Evolutionary conservation across 2,329 filamentous ascomycete species (phyloP).

Genomic region (Apiospora marii): DNA sequence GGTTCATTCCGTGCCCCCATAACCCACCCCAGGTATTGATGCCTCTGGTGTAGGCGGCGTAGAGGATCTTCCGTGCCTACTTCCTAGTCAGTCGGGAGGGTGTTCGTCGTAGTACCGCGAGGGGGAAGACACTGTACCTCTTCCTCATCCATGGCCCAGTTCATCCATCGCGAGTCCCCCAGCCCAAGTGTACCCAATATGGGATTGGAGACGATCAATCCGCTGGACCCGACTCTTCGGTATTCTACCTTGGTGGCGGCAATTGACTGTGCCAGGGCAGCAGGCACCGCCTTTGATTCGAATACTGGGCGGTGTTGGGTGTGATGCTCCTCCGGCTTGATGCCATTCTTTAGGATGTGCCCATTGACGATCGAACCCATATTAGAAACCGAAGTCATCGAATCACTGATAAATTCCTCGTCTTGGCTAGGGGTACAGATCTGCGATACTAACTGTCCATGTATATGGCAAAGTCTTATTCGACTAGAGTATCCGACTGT

Average conservation of each 20-base stretch:
- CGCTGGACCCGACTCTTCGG: background rate
- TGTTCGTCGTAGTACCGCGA: background rate
- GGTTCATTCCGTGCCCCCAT: background rate
- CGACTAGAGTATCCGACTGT: background rate
- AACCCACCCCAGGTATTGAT: slow-evolving; percentile 10
- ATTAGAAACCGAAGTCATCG: background rate
- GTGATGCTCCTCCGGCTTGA: background rate
- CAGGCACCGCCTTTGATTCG: background rate
- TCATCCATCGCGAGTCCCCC: slow-evolving; percentile 1
- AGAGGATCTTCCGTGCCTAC: background rate
- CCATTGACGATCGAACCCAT: background rate
- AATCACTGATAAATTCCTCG: background rate
- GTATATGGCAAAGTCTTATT: background rate
- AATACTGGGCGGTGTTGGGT: background rate
- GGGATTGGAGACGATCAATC: background rate
- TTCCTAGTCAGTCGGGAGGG: background rate
- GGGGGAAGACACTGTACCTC: background rate
- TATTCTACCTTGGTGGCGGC: slow-evolving; percentile 13
- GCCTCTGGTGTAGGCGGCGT: slow-evolving; percentile 3
- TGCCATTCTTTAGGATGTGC: background rate
- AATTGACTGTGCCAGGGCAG: background rate
- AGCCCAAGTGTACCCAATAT: slow-evolving; percentile 3
- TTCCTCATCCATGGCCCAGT: slow-evolving; percentile 10
- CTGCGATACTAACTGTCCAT: background rate
- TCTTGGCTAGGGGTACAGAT: background rate